phyloP scores from a whole-genome alignment of 2,329 filamentous ascomycete genomes.

The Ilyonectria mors-panacis region DNA sequence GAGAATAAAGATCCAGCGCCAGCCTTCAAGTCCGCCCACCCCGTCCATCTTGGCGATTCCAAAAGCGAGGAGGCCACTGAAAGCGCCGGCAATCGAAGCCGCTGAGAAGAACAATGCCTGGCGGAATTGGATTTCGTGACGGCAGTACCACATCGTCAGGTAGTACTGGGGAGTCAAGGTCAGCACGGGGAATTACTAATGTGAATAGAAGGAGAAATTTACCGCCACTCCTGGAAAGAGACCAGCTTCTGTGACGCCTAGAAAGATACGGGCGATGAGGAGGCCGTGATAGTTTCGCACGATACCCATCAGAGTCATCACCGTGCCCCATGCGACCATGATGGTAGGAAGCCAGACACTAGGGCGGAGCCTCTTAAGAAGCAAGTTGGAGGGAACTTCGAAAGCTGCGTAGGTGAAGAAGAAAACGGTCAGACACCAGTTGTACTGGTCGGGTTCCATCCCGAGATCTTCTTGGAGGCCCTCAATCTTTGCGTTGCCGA shows the following conservation, averaged over 20 bases:
- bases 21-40: constrained; percentile 70
- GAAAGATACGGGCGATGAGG: constrained; percentile 66
- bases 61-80: constrained; percentile 80
- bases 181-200: background rate
- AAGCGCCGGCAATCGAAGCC: constrained; percentile 83
- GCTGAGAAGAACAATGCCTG: constrained; percentile 87
- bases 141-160: constrained; percentile 72
- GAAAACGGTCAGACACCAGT: constrained; percentile 79
- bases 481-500: constrained; percentile 77
- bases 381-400: constrained; percentile 82
- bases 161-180: constrained; percentile 57
- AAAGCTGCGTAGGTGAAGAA: constrained; percentile 85
- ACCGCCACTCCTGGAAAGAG: constrained; percentile 75
- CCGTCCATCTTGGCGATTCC: constrained; percentile 80
- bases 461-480: constrained; percentile 66
- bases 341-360: constrained; percentile 83
- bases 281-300: constrained; percentile 64
- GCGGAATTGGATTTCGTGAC: constrained; percentile 68
- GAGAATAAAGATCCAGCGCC: constrained; percentile 78
- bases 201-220: constrained; percentile 27
- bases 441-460: constrained; percentile 79
- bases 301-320: constrained; percentile 69
- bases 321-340: constrained; percentile 73
- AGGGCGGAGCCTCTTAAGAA: constrained; percentile 81
- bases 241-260: constrained; percentile 78